Base-by-base conservation (phyloP, 2,329 filamentous ascomycete genomes). In the Pseudogymnoascus sp. region DNA sequence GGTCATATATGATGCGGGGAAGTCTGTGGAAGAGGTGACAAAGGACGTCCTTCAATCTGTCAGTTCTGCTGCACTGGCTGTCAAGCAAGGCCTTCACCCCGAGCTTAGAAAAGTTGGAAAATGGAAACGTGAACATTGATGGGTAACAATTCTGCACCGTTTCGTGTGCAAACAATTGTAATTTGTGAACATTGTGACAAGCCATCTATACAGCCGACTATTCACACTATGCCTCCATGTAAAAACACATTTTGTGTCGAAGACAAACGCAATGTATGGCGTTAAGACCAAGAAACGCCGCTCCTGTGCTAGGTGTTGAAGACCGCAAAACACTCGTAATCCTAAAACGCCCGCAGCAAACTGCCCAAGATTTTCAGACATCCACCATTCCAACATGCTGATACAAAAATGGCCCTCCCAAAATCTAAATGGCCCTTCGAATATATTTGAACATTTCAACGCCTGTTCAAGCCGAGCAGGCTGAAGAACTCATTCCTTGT, bases 401-500 rank as follows among this genome's bases (percentile, higher is more conserved):
- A 54, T 54, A 33, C 47, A 31, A 54, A 54, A 54, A 33, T 13
- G 13, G 35, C 3, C 11, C 24, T 5, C 47, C 10, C n/a, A 26
- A 6, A 3, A 50, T 50, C 44, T 50, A 50, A 50, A 50, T 31
- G 26, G 26, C n/a, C n/a, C 44, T 24, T 31, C 44, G 11, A 50
- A 31, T 50, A 50, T 26, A 50, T 33, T 13, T 31, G n/a, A 47
- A 33, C 26, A 33, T 33, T 33, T 66, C 59, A 80, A 66, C 73
- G 72, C 66, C 76, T 75, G 74, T 90, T 85, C 62, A 92, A 74
- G 39, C 83, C 83, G 35, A 87, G 78, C 36, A 99, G 81, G 69
- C 87, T 96, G 71, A 99, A 77, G 71, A 99, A 99, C 75, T 99
- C 94, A 73, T 96, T 95, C 69, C 94, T 82, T 9, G 93, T 97